A percentile compares a stretch with the other conserved stretches of the same genome.
Conservation (phyloP, 2,329 filamentous ascomycete genomes). For the Xylaria sp. region DNA sequence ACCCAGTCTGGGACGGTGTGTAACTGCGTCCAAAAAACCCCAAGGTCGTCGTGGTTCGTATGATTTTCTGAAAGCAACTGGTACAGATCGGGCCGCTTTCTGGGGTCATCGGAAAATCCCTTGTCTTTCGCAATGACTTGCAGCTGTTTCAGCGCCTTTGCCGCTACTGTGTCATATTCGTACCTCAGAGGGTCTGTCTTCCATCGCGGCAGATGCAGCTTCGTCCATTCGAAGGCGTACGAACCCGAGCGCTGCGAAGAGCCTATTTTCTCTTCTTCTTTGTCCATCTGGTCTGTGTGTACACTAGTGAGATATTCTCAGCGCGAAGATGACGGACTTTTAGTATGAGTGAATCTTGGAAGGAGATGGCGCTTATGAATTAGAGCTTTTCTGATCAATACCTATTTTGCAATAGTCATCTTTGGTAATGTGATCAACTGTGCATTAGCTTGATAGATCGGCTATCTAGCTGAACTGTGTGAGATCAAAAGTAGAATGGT, state of each 20-base stretch:
- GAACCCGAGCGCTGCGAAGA: conserved; percentile 23
- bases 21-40: conserved; percentile 66
- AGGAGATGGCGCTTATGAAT: background rate
- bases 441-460: background rate
- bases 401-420: background rate
- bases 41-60: conserved; percentile 16
- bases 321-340: background rate
- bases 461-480: background rate
- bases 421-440: background rate
- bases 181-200: conserved; percentile 31
- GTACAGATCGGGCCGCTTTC: conserved; percentile 33
- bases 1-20: conserved; percentile 73
- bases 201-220: conserved; percentile 35
- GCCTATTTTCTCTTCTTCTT: conserved; percentile 20
- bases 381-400: background rate
- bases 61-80: conserved; percentile 29
- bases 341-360: background rate
- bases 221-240: conserved; percentile 28
- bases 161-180: conserved; percentile 25
- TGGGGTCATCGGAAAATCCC: conserved; percentile 29
- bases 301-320: background rate
- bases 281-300: conserved; percentile 13
- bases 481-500: background rate
- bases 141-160: conserved; percentile 22
- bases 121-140: conserved; percentile 29